These are phyloP conservation scores for Trichoderma asperelloides DNA, from an alignment of 495 filamentous ascomycete species.

Conservation along the genomic window DNA sequence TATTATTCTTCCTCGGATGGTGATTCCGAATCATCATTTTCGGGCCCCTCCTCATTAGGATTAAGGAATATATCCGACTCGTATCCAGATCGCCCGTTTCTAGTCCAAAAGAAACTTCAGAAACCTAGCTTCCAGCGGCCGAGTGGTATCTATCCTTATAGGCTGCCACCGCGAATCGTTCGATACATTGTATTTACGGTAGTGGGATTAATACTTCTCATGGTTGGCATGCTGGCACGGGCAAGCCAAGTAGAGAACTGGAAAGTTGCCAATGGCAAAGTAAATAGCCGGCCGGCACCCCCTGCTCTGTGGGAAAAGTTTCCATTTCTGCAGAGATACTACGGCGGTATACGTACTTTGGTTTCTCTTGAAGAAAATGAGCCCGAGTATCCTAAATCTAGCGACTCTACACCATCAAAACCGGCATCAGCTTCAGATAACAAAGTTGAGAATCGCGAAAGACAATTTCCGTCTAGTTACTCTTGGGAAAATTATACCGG, in stretches of 20 bases:
- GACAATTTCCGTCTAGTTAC: not conserved
- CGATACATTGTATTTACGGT: constrained; percentile 51
- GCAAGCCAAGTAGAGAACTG: constrained; percentile 58
- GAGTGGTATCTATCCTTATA: constrained; percentile 41
- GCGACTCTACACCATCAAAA: constrained; percentile 36
- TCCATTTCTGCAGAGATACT: constrained; percentile 71
- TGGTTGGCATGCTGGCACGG: constrained; percentile 61
- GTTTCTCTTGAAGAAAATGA: constrained; percentile 51
- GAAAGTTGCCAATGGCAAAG: constrained; percentile 47
- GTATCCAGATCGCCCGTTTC: constrained; percentile 39
- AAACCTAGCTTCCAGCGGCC: constrained; percentile 29
- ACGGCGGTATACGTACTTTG: constrained; percentile 67
- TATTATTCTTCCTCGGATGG: constrained; percentile 27
- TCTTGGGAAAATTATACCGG: not conserved
- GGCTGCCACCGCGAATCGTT: constrained; percentile 53
- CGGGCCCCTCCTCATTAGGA: constrained; percentile 31
- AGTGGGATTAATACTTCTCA: constrained; percentile 58
- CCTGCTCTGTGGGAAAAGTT: constrained; percentile 77
- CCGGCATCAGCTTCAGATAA: constrained; percentile 23
- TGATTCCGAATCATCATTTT: constrained; percentile 31
- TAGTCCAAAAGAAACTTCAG: constrained; percentile 38
- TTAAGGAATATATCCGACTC: constrained; percentile 46
- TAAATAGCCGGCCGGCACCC: constrained; percentile 36
- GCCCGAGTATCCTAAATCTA: constrained; percentile 65
- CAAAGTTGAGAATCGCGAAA: not conserved